Conservation (phyloP, 805 yeast genomes). For the Zygosaccharomyces rouxii region DNA sequence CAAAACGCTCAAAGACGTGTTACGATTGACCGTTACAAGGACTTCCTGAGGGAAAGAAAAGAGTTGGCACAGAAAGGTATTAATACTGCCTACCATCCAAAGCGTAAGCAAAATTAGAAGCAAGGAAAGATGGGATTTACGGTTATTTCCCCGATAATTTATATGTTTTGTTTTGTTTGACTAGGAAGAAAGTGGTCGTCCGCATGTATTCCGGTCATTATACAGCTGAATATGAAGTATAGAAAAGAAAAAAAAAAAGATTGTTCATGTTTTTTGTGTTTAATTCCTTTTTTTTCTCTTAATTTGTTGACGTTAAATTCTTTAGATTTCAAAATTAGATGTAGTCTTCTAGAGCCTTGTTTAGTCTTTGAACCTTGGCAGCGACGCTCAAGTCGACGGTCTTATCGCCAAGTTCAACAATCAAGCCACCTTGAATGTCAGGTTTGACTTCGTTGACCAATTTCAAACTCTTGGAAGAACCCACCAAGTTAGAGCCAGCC, state of each 20-base stretch:
- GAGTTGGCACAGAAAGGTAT: constrained; percentile 2
- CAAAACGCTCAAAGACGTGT: constrained; percentile 60
- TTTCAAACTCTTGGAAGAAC: constrained; percentile 79
- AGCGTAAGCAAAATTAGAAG: neutral
- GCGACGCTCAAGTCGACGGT: constrained; percentile 91
- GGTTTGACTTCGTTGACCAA: constrained; percentile 80
- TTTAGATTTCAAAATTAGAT: constrained; percentile 43
- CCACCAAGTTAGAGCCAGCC: constrained; percentile 73
- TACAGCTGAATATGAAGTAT: constrained; percentile 8
- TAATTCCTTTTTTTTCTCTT: neutral
- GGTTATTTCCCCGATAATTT: neutral
- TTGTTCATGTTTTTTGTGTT: neutral
- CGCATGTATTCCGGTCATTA: constrained; percentile 8
- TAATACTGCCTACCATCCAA: constrained; percentile 6
- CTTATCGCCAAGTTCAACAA: constrained; percentile 94
- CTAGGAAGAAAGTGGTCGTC: constrained; percentile 3
- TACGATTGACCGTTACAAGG: constrained; percentile 61
- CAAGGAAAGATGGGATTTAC: neutral
- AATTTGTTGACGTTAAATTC: neutral
- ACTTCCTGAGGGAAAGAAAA: constrained; percentile 45
- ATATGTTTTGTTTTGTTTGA: neutral
- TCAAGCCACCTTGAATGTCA: constrained; percentile 89
- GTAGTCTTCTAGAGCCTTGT: constrained; percentile 82
- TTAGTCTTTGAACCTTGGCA: constrained; percentile 79
- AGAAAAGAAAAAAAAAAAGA: neutral